phyloP scores from a whole-genome alignment of 768 basidiomycete species.

The Phanerochaete sordida region DNA sequence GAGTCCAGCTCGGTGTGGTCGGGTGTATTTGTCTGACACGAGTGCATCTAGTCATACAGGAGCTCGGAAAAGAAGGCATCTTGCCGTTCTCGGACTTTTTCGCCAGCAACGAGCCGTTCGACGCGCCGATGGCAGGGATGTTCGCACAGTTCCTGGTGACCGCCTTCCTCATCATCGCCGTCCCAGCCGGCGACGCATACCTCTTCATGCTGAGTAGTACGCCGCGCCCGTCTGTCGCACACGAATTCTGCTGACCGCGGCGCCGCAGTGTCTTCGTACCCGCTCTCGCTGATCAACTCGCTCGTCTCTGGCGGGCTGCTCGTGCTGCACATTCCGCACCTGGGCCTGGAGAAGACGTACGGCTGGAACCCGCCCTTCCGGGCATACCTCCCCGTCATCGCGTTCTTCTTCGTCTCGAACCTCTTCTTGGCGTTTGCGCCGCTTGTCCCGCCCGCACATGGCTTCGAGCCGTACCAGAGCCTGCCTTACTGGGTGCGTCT shows the following conservation, averaged over 20 bases:
- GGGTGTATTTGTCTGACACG: conserved; percentile 22
- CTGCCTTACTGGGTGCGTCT: conserved; percentile 67
- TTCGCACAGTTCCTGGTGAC: conserved; percentile 61
- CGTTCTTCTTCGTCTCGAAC: conserved; percentile 63
- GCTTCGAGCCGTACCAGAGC: conserved; percentile 46
- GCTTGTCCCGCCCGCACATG: conserved; percentile 55
- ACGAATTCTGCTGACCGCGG: neutral
- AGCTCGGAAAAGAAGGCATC: conserved; percentile 68
- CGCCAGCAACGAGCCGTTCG: conserved; percentile 68
- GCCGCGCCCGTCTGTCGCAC: conserved; percentile 20
- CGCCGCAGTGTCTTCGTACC: conserved; percentile 52
- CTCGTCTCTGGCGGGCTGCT: conserved; percentile 60
- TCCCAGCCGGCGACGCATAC: conserved; percentile 74
- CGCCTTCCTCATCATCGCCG: conserved; percentile 45
- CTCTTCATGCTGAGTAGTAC: conserved; percentile 63
- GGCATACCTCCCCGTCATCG: conserved; percentile 44
- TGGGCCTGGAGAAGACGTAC: conserved; percentile 32
- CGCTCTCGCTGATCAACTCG: conserved; percentile 52
- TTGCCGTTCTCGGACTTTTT: conserved; percentile 66
- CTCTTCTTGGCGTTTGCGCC: conserved; percentile 61
- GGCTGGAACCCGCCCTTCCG: conserved; percentile 66
- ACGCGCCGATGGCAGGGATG: conserved; percentile 61
- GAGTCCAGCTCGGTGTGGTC: neutral
- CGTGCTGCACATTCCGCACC: conserved; percentile 46
- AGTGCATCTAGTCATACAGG: conserved; percentile 54